These are phyloP conservation scores for Furcasterigmium furcatum DNA, from an alignment of 2,329 filamentous ascomycete genomes.

Conservation along the genomic window DNA sequence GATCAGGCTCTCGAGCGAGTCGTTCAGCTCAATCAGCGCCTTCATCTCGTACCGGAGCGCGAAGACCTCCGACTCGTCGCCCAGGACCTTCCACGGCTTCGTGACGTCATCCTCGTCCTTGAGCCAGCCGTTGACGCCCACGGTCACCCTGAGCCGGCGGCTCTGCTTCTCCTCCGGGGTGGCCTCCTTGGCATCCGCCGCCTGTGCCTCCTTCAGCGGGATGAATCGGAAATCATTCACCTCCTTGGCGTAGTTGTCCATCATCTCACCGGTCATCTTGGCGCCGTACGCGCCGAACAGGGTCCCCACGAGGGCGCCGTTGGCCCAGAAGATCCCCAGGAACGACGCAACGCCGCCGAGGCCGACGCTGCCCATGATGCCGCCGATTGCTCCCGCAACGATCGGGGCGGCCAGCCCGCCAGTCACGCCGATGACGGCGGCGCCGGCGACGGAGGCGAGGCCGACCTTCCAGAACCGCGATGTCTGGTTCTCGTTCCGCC, in stretches of 20 bases:
- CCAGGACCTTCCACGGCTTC: constrained; percentile 75
- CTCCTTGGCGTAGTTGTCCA: constrained; percentile 83
- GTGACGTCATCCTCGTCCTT: constrained; percentile 71
- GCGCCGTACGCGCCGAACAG: constrained; percentile 89
- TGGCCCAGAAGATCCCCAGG: constrained; percentile 81
- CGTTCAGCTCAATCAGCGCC: constrained; percentile 72
- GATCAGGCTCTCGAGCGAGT: constrained; percentile 68
- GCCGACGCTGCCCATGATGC: constrained; percentile 80
- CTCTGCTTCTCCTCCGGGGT: constrained; percentile 22
- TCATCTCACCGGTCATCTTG: constrained; percentile 74
- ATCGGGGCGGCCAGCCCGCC: constrained; percentile 87
- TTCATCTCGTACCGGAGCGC: constrained; percentile 82
- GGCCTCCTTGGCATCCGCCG: constrained; percentile 21
- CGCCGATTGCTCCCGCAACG: constrained; percentile 80
- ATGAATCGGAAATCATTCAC: constrained; percentile 81
- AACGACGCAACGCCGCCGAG: constrained; percentile 84
- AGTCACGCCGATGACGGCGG: constrained; percentile 85
- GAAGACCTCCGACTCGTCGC: constrained; percentile 73
- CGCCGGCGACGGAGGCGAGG: constrained; percentile 82
- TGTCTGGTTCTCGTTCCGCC: constrained; percentile 66
- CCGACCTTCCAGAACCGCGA: constrained; percentile 87
- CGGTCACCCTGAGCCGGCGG: constrained; percentile 70
- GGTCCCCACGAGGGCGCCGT: constrained; percentile 78
- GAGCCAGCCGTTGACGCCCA: constrained; percentile 87
- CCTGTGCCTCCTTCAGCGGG: constrained; percentile 56